Evolutionary conservation across 768 basidiomycete genomes (phyloP).

Genomic region (Lentinus brumalis): DNA sequence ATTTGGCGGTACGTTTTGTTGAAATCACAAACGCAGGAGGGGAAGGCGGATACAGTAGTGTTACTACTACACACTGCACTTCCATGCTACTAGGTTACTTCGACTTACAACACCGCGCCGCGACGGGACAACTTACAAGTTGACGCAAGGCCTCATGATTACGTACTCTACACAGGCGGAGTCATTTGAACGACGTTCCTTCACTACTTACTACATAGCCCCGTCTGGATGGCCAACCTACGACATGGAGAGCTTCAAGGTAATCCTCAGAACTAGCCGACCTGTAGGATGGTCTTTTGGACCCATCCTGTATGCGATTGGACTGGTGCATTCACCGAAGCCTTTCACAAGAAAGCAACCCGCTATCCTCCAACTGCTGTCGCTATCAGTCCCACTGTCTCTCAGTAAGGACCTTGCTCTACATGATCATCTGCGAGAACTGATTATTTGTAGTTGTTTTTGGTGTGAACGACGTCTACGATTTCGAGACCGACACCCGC

Average conservation of each 20-base stretch:
- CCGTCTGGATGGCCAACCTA: too few species aligned
- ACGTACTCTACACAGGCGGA: too few species aligned
- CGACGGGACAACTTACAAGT: too few species aligned
- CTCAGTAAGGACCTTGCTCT: background rate
- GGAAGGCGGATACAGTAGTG: too few species aligned
- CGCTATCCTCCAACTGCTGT: background rate
- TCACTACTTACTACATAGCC: too few species aligned
- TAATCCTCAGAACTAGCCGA: conserved; percentile 1
- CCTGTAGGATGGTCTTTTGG: conserved; percentile 13
- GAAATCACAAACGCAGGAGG: too few species aligned
- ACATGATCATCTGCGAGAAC: background rate
- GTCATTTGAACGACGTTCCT: too few species aligned
- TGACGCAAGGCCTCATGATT: too few species aligned
- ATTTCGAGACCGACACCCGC: conserved; percentile 9
- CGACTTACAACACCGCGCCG: too few species aligned
- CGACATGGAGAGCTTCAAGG: background rate
- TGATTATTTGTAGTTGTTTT: conserved; percentile 3
- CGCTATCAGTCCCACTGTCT: conserved; percentile 9
- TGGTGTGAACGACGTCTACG: conserved; percentile 16
- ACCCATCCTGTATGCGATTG: conserved; percentile 13
- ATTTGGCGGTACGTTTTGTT: too few species aligned
- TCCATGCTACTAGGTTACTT: too few species aligned
- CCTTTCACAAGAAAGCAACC: background rate
- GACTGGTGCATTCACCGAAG: conserved; percentile 1
- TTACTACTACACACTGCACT: too few species aligned